Base-by-base conservation (phyloP, 257 asterid genomes). In the Salvia hispanica region DNA sequence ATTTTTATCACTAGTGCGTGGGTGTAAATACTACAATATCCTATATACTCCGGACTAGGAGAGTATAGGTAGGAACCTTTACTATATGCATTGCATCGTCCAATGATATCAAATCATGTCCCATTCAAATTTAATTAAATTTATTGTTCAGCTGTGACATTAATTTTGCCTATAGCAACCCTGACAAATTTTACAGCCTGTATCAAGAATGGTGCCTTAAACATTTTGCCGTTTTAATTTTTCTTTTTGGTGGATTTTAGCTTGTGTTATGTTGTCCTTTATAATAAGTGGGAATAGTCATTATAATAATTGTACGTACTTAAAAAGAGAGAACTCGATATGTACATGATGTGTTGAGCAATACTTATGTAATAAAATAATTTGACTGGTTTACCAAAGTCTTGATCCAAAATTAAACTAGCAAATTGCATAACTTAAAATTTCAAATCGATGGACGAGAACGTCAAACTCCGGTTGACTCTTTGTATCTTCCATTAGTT, bases 161-260 rank as follows among this genome's bases (percentile, higher is more conserved):
- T 2, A 62, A 31, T 3, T 52, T 16, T 58, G 47, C 31, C 28
- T 36, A 13, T 15, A 64, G 59, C 18, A 33, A 16, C 14, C 45
- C 42, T 65, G 9, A 16, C 43, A 50, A 50, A 36, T 7, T 36
- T 12, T 51, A 65, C 60, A 54, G 72, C 31, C 62, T 66, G 62
- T 62, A 40, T 67, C 63, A 54, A 54, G 15, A 25, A 52, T 65
- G 36, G 11, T 43, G 60, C 52, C 42, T 51, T 52, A 5, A 66
- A 37, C n/a, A 52, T 18, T 66, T 66, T 61, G 53, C 62, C 60
- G 21, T 0, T 47, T 65, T 25, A 25, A 25, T 33, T 50, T 50
- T 16, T 50, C 10, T 50, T 14, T 21, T 12, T 25, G 25, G 18
- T 10, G 6, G 8, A 44, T 28, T 44, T 25, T 21, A 42, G 43